Evolutionary conservation across 345 rosid species (phyloP).

Genomic region (Erucastrum elatum): DNA sequence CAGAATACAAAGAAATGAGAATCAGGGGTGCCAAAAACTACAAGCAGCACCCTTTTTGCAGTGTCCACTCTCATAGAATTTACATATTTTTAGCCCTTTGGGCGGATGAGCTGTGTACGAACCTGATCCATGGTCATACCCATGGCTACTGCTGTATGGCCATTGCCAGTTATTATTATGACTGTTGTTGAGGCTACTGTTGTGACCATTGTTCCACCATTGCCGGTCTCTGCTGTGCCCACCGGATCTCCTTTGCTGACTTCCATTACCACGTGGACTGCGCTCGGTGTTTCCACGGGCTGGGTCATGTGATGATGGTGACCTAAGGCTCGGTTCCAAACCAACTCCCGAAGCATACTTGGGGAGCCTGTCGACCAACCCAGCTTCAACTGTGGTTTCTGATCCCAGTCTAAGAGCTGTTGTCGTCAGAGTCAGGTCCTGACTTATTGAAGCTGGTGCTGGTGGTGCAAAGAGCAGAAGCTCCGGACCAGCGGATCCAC

Average conservation of each 20-base stretch:
- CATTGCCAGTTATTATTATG: slow-evolving; percentile 56
- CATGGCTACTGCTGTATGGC: slow-evolving; percentile 48
- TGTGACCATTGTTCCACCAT: slow-evolving; percentile 46
- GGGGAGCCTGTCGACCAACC: slow-evolving; percentile 47
- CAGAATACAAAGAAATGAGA: slow-evolving; percentile 30
- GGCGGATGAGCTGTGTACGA: slow-evolving; percentile 53
- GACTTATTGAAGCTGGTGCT: slow-evolving; percentile 24
- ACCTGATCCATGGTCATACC: slow-evolving; percentile 54
- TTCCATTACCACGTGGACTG: slow-evolving; percentile 59
- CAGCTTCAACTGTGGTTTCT: slow-evolving; percentile 43
- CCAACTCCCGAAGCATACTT: slow-evolving; percentile 30
- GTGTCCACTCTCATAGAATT: slow-evolving; percentile 65
- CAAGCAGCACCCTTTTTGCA: slow-evolving; percentile 86
- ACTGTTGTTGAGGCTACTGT: slow-evolving; percentile 48
- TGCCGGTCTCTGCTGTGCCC: slow-evolving; percentile 59
- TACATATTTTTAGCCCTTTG: slow-evolving; percentile 76
- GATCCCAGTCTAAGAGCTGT: slow-evolving; percentile 48
- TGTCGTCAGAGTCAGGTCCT: slow-evolving; percentile 36
- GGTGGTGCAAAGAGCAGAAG: slow-evolving; percentile 50
- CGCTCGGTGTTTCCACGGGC: slow-evolving; percentile 43
- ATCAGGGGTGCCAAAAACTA: slow-evolving; percentile 68
- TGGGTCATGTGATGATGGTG: slow-evolving; percentile 43
- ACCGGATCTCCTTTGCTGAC: slow-evolving; percentile 51
- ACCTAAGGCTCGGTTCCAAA: slow-evolving; percentile 35
- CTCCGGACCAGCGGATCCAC: slow-evolving; percentile 50